Base-by-base conservation (phyloP, 73 alveolate species). In the Diophrys sp. region DNA sequence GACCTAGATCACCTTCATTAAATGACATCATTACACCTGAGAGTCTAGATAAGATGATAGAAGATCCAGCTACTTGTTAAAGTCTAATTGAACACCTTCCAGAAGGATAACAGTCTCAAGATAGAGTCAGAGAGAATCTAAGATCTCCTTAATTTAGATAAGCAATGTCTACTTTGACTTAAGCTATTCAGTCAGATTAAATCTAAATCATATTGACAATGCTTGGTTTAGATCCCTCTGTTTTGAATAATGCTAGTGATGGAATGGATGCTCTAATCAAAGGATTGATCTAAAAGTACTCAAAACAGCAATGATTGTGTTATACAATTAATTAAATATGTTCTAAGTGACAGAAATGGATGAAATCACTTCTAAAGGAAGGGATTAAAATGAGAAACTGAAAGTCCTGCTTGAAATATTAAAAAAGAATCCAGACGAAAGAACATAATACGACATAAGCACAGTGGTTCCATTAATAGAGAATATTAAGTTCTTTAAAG, bases 161-260 rank as follows among this genome's bases (percentile, higher is more conserved):
- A 54, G 90, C 91, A 0, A 0, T 84, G 68, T 66, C 54, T 26
- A 83, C 87, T 62, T 67, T 89, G 24, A 75, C 88, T 31, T 68
- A 25, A 2, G 96, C 96, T 0, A 89, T 89, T 28, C 80, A 84
- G 69, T 80, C 87, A 71, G 94, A 78, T 54, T 82, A 87, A 68
- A 78, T 69, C 23, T 25, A 67, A n/a, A n/a, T 87, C 57, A 66
- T 87, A 23, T 33, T 87, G 70, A 73, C 87, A 29, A 62, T 77
- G 2, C 30, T 74, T 28, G 94, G 94, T 31, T 11, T 87, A 29
- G 89, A 87, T 32, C 18, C 67, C 23, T n/a, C 54, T 1, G 73
- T 34, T 25, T 55, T 81, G 27, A 73, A 83, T 24, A 72, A 67
- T 25, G n/a, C 82, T 29, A 83, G 68, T 14, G 91, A 83, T 44